phyloP scores from a whole-genome alignment of 2,329 filamentous ascomycete genomes.

The Ustulina deusta region DNA sequence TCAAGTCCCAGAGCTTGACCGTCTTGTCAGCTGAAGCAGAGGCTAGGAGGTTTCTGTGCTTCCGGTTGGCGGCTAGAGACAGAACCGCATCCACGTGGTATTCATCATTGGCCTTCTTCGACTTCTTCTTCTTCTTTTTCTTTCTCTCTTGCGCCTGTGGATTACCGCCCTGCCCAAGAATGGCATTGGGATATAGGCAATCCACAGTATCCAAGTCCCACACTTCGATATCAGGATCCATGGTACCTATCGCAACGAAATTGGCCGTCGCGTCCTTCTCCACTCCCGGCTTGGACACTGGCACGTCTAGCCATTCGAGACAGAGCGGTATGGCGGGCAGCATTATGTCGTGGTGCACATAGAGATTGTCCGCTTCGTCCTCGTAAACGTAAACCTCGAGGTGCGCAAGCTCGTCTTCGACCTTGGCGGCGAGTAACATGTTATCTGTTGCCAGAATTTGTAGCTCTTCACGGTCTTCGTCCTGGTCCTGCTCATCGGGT shows the following conservation, averaged over 20 bases:
- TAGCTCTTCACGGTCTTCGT: constrained; percentile 91
- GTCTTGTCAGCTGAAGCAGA: constrained; percentile 97
- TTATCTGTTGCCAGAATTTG: constrained; percentile 95
- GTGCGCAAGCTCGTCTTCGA: constrained; percentile 97
- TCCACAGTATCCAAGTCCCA: constrained; percentile 98
- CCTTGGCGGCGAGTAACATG: constrained; percentile 88
- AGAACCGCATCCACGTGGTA: constrained; percentile 96
- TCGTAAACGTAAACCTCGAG: constrained; percentile 98
- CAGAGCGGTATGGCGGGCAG: constrained; percentile 95
- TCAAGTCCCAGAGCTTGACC: constrained; percentile 96
- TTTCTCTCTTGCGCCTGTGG: constrained; percentile 61
- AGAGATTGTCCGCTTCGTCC: constrained; percentile 93
- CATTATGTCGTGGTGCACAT: constrained; percentile 99
- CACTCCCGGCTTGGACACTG: constrained; percentile 77
- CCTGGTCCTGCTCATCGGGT: constrained; percentile 75
- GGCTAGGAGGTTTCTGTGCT: constrained; percentile 93
- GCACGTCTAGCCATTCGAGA: constrained; percentile 93
- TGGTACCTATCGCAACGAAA: constrained; percentile 94
- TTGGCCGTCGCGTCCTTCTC: constrained; percentile 80
- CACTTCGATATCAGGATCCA: constrained; percentile 98
- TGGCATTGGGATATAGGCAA: constrained; percentile 97
- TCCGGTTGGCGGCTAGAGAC: constrained; percentile 89
- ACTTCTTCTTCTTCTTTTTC: constrained; percentile 91
- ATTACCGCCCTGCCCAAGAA: constrained; percentile 80
- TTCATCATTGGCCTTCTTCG: constrained; percentile 86